These are phyloP conservation scores for Santalum album DNA, from an alignment of 164 flowering plant species.

Conservation along the genomic window DNA sequence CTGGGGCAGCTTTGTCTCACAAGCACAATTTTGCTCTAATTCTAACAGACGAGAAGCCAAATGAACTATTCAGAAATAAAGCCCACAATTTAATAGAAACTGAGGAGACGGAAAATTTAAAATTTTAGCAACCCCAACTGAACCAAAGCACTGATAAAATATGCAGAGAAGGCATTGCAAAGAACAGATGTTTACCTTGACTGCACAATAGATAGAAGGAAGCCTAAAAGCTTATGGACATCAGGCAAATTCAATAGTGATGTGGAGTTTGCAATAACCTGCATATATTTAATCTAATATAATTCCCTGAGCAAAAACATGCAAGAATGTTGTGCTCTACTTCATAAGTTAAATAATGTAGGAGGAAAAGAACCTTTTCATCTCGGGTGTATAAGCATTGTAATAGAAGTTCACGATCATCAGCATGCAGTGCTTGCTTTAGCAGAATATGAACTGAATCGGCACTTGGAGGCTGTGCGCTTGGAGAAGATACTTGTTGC, in stretches of 20 bases:
- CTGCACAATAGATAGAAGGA: slow-evolving; percentile 50
- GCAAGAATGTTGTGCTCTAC: too few relatives aligned
- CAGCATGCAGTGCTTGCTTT: slow-evolving; percentile 86
- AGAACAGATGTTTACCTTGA: slow-evolving; percentile 86
- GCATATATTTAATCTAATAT: slow-evolving; percentile 17
- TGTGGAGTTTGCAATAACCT: slow-evolving; percentile 81
- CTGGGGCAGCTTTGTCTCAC: too few relatives aligned
- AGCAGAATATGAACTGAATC: slow-evolving; percentile 82
- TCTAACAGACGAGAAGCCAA: too few relatives aligned
- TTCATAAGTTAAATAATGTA: neutral
- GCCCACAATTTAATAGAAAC: too few relatives aligned
- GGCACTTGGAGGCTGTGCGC: slow-evolving; percentile 69
- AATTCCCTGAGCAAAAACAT: too few relatives aligned
- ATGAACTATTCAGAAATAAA: too few relatives aligned
- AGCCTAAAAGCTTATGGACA: slow-evolving; percentile 68
- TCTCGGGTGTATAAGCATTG: slow-evolving; percentile 80
- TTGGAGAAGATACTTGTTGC: slow-evolving; percentile 19
- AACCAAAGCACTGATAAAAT: too few relatives aligned
- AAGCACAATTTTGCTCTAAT: too few relatives aligned
- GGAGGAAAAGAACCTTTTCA: slow-evolving; percentile 45
- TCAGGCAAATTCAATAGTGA: slow-evolving; percentile 58
- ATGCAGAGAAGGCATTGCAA: too few relatives aligned
- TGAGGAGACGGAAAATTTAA: too few relatives aligned
- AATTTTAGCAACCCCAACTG: too few relatives aligned
- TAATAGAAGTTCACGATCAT: slow-evolving; percentile 66